Conservation (phyloP, 2,329 filamentous ascomycete species). For the Chaetothyriales sp. region DNA sequence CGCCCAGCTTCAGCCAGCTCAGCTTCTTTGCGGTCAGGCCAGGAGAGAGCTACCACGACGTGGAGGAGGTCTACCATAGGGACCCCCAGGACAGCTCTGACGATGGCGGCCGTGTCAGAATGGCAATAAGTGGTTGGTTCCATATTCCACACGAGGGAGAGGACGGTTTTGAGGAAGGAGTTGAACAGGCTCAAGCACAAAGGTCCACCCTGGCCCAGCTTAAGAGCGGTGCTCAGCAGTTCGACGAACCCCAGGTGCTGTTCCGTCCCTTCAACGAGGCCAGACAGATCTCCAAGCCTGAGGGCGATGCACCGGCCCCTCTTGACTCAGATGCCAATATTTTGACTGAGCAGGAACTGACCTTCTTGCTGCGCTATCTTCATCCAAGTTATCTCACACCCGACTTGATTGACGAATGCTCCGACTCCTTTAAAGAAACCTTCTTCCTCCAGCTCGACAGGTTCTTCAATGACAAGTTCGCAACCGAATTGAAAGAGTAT, state of each 20-base stretch:
- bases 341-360: conserved; percentile 65
- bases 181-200: conserved; percentile 75
- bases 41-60: conserved; percentile 97
- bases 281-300: conserved; percentile 18
- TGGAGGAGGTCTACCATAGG: conserved; percentile 83
- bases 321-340: conserved; percentile 36
- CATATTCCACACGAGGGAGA: conserved; percentile 93
- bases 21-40: conserved; percentile 97
- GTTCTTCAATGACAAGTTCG: conserved; percentile 66
- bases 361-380: conserved; percentile 82
- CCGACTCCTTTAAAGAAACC: conserved; percentile 63
- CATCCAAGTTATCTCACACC: conserved; percentile 81
- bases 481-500: conserved; percentile 53
- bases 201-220: conserved; percentile 87
- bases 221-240: conserved; percentile 66
- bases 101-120: conserved; percentile 53
- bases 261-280: conserved; percentile 33
- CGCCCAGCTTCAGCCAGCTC: conserved; percentile 91
- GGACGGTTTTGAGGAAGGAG: conserved; percentile 73
- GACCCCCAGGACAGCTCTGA: conserved; percentile 36
- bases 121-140: conserved; percentile 98
- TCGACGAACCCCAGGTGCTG: conserved; percentile 60
- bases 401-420: conserved; percentile 71
- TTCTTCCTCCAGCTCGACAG: conserved; percentile 70
- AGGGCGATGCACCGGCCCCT: conserved; percentile 21